Conservation (phyloP, 1,284 basidiomycete genomes). For the Cryptococcus sp. region DNA sequence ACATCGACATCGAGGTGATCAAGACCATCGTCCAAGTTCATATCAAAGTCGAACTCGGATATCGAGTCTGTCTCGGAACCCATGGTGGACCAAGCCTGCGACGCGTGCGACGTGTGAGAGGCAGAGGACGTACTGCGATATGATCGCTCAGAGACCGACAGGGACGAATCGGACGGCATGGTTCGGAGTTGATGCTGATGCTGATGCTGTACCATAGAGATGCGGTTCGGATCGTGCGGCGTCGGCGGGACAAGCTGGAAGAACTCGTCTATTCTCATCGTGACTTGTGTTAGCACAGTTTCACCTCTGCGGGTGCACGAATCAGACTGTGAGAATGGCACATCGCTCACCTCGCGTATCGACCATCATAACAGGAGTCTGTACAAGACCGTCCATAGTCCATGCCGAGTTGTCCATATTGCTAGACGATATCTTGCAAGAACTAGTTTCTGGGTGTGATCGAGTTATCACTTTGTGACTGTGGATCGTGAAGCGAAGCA, state of each 20-base stretch:
- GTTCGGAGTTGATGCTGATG: neutral
- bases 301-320: too few relatives aligned
- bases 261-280: slow-evolving; percentile 28
- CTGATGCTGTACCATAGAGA: neutral
- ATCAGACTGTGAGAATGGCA: too few relatives aligned
- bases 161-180: slow-evolving; percentile 4
- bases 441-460: too few relatives aligned
- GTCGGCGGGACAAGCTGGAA: slow-evolving; percentile 33
- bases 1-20: neutral
- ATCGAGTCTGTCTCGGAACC: neutral
- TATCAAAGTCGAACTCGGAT: slow-evolving; percentile 9
- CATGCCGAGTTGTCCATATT: slow-evolving; percentile 13
- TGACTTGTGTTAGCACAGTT: too few relatives aligned
- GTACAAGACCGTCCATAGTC: slow-evolving; percentile 14
- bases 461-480: too few relatives aligned
- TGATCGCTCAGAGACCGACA: slow-evolving; percentile 8
- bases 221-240: slow-evolving; percentile 8
- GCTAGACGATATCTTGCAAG: neutral
- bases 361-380: slow-evolving; percentile 9
- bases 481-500: too few relatives aligned
- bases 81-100: slow-evolving; percentile 17
- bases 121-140: slow-evolving; percentile 27
- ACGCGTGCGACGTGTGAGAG: slow-evolving; percentile 4
- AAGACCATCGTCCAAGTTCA: neutral
- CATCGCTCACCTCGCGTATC: neutral